Conservation (phyloP, 345 rosid genomes). For the Camelina laxa region DNA sequence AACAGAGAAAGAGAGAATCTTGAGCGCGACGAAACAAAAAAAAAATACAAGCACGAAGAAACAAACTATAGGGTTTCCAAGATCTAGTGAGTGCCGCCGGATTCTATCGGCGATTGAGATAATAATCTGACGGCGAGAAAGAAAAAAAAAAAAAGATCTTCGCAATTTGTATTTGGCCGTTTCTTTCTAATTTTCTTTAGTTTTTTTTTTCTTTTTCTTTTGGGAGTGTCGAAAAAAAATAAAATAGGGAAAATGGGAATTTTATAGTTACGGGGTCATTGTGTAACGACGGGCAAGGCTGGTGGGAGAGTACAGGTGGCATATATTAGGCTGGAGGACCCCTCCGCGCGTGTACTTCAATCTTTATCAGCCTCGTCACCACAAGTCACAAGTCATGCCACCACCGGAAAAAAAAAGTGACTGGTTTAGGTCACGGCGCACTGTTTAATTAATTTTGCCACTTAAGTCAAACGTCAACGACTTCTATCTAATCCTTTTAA, state of each 20-base stretch:
- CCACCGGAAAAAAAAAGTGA: not conserved
- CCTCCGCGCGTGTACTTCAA: constrained; percentile 42
- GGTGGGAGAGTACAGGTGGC: constrained; percentile 35
- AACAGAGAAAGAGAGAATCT: constrained; percentile 37
- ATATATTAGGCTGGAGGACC: constrained; percentile 31
- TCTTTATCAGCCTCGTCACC: constrained; percentile 20
- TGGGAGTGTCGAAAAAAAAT: not conserved
- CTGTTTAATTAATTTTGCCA: not conserved
- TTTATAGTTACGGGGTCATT: constrained; percentile 41
- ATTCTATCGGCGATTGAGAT: constrained; percentile 27
- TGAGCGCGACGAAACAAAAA: constrained; percentile 9
- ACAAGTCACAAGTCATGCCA: not conserved
- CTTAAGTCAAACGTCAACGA: constrained; percentile 38
- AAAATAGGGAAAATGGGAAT: not conserved
- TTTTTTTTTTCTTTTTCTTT: not conserved
- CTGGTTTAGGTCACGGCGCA: constrained; percentile 23
- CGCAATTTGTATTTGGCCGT: not conserved
- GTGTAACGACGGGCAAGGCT: constrained; percentile 13
- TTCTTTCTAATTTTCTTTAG: constrained; percentile 8
- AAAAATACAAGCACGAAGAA: constrained; percentile 7
- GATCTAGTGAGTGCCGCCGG: constrained; percentile 53
- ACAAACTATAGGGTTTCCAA: constrained; percentile 37
- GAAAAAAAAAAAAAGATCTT: not conserved
- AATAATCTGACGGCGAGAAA: constrained; percentile 36
- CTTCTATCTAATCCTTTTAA: not conserved